Conservation (phyloP, 495 filamentous ascomycete genomes). For the Lophium mytilinum region DNA sequence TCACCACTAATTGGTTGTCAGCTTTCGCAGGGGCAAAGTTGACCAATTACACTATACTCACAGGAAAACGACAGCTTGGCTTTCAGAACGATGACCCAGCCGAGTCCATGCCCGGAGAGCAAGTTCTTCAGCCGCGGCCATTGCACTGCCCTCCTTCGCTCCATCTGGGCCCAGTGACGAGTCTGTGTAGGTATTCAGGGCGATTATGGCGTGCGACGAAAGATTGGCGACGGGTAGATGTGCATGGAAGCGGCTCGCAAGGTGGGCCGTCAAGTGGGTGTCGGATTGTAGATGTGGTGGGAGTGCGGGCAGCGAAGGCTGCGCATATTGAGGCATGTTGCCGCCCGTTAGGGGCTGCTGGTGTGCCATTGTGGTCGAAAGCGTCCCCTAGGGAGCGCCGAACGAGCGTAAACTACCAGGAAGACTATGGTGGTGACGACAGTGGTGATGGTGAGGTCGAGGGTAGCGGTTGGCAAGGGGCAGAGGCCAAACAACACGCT, state of each 20-base stretch:
- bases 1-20: slow-evolving; percentile 57
- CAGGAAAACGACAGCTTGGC: slow-evolving; percentile 88
- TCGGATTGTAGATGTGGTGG: slow-evolving; percentile 92
- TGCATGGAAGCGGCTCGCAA: slow-evolving; percentile 92
- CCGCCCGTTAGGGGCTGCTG: slow-evolving; percentile 14
- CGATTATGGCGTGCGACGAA: slow-evolving; percentile 82
- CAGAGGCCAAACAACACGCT: no score
- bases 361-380: slow-evolving; percentile 24
- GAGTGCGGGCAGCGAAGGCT: slow-evolving; percentile 78
- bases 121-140: slow-evolving; percentile 81
- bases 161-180: slow-evolving; percentile 86
- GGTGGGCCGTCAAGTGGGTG: slow-evolving; percentile 88
- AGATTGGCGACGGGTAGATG: slow-evolving; percentile 77
- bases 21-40: neutral
- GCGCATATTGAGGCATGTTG: slow-evolving; percentile 54
- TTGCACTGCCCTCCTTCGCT: slow-evolving; percentile 72
- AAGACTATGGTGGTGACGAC: neutral
- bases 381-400: slow-evolving; percentile 29
- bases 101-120: slow-evolving; percentile 76
- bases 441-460: neutral
- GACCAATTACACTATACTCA: slow-evolving; percentile 40
- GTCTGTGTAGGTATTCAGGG: slow-evolving; percentile 85
- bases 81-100: slow-evolving; percentile 81
- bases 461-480: no score
- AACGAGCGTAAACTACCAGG: slow-evolving; percentile 18